phyloP scores from a whole-genome alignment of 495 filamentous ascomycete species.

The Penicillium longicatenatum region DNA sequence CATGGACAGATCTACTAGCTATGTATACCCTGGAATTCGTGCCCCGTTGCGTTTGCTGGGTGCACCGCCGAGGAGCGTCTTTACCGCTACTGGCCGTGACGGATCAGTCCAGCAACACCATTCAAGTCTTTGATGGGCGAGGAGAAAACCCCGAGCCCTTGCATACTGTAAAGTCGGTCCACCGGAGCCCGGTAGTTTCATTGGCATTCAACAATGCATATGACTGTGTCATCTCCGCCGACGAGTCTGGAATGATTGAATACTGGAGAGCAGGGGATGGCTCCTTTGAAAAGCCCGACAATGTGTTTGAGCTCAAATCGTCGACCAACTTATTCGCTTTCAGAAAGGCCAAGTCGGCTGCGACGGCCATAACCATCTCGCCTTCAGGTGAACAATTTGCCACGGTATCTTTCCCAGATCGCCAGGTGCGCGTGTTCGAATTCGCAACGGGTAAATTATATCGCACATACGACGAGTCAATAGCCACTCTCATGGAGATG shows the following conservation, averaged over 20 bases:
- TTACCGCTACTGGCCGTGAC: slow-evolving; percentile 88
- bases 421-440: slow-evolving; percentile 89
- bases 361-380: slow-evolving; percentile 82
- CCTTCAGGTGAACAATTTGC: slow-evolving; percentile 83
- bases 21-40: slow-evolving; percentile 74
- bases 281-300: slow-evolving; percentile 86
- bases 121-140: slow-evolving; percentile 86
- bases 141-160: slow-evolving; percentile 75
- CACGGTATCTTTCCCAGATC: slow-evolving; percentile 90
- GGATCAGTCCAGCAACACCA: slow-evolving; percentile 67
- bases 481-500: slow-evolving; percentile 84
- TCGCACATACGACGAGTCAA: slow-evolving; percentile 91
- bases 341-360: slow-evolving; percentile 88
- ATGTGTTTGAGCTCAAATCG: slow-evolving; percentile 89
- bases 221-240: slow-evolving; percentile 86
- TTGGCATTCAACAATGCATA: slow-evolving; percentile 89
- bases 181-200: slow-evolving; percentile 74
- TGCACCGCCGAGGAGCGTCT: slow-evolving; percentile 85
- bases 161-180: slow-evolving; percentile 72
- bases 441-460: slow-evolving; percentile 85
- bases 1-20: slow-evolving; percentile 66
- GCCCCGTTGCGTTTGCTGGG: slow-evolving; percentile 87
- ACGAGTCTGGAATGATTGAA: slow-evolving; percentile 92
- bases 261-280: slow-evolving; percentile 82
- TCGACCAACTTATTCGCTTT: slow-evolving; percentile 94